A percentile compares a stretch with the other conserved stretches of the same genome.
phyloP scores from a whole-genome alignment of 2,329 filamentous ascomycete species.

The Ambrosiella beaveri region DNA sequence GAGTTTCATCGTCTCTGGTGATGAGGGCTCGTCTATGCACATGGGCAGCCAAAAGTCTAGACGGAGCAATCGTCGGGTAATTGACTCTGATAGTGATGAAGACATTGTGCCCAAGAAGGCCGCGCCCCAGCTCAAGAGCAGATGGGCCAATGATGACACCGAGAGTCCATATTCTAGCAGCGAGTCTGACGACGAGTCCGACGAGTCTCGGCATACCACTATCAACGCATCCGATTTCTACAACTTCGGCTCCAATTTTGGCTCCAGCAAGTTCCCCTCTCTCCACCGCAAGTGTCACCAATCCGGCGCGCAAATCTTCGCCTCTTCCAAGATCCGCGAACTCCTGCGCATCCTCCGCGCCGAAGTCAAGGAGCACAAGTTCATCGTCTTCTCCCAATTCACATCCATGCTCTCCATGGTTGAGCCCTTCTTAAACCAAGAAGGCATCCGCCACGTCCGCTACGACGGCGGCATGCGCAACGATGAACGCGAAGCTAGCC shows the following conservation, averaged over 20 bases:
- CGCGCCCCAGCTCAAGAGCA: not conserved
- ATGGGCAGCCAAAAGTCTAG: slow-evolving; percentile 9
- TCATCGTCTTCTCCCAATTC: slow-evolving; percentile 97
- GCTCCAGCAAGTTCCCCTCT: not conserved
- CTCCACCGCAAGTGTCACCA: slow-evolving; percentile 5
- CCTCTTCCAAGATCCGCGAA: slow-evolving; percentile 83
- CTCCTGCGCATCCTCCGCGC: slow-evolving; percentile 63
- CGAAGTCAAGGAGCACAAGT: slow-evolving; percentile 73
- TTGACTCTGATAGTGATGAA: slow-evolving; percentile 10
- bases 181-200: not conserved
- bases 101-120: not conserved
- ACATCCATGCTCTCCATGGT: slow-evolving; percentile 96
- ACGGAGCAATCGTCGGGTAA: slow-evolving; percentile 22
- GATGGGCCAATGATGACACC: not conserved
- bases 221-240: slow-evolving; percentile 17
- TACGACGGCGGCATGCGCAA: slow-evolving; percentile 96
- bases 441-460: slow-evolving; percentile 62
- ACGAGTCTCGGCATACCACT: slow-evolving; percentile 19
- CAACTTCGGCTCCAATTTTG: not conserved
- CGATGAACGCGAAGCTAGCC: slow-evolving; percentile 73
- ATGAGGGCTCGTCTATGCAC: slow-evolving; percentile 15
- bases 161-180: not conserved
- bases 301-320: slow-evolving; percentile 27
- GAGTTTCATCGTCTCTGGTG: slow-evolving; percentile 39
- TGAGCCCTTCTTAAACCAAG: slow-evolving; percentile 68